Base-by-base conservation (phyloP, 768 basidiomycete species). In the Galerina marginata region DNA sequence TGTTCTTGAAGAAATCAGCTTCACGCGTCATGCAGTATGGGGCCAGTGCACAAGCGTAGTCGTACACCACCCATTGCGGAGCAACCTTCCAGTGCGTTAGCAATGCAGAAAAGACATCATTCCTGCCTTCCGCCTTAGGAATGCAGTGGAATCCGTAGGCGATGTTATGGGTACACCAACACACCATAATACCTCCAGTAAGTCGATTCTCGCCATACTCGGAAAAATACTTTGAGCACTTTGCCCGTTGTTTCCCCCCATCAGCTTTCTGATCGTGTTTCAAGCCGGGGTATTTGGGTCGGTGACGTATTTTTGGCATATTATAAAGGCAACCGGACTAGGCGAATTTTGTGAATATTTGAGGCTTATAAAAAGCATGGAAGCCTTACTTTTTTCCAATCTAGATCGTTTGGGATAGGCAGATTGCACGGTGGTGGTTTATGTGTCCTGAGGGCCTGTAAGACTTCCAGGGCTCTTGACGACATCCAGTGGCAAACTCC, bases 61-160 rank as follows among this genome's bases (percentile, higher is more conserved):
- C 61, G 38, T 65, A 65, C 3, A 62, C 36, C 65, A 77, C 56
- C 5, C 60, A 45, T 25, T 67, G 60, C 9, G 73, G 76, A 0
- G 74, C 68, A 15, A 33, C 68, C 10, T 61, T 44, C 71, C 72
- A 78, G 1, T 64, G 63, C 3, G 75, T 75, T 11, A 72, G 54
- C 1, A 77, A 59, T 1, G 77, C 75, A 1, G 73, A 77, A 56
- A 79, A 79, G 0, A 78, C 74, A 63, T 79, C 74, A 58, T 79
- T 77, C 1, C 73, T 45, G 3, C 77, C 77, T 59, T 79, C 77
- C 1, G 67, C 71, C 10, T 61, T 46, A 0, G 75, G 77, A 25
- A 78, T 79, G 58, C 69, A 72, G 33, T 76, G 72, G 53, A 76
- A 77, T 1, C 76, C 72, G 60, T 74, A 74, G 45, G 69, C 66